phyloP scores from a whole-genome alignment of 2,329 filamentous ascomycete species.

The Arthrobotrys musiformis region DNA sequence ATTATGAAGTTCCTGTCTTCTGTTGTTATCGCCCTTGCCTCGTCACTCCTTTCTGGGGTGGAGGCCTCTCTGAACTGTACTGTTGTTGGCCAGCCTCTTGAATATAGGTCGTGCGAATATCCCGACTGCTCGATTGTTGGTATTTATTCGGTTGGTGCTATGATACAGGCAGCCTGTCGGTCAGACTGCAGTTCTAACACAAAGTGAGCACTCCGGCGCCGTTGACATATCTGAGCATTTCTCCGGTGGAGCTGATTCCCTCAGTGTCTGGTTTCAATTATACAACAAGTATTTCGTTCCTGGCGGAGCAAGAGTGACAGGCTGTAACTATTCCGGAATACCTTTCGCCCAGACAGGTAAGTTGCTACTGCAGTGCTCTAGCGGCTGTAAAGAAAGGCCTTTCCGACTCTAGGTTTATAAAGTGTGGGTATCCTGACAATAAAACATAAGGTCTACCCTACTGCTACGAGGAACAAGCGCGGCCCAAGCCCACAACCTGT shows the following conservation, averaged over 20 bases:
- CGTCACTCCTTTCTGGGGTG: conserved; percentile 16
- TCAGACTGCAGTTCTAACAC: conserved; percentile 51
- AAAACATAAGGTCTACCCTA: conserved; percentile 24
- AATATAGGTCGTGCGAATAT: conserved; percentile 51
- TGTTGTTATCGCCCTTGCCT: conserved; percentile 3
- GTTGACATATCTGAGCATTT: no score
- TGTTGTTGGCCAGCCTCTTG: conserved; percentile 37
- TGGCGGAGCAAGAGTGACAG: conserved; percentile 39
- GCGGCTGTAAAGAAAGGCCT: background rate
- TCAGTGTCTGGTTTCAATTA: conserved; percentile 47
- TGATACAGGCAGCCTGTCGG: conserved; percentile 48
- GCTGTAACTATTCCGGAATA: conserved; percentile 45
- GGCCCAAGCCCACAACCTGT: conserved; percentile 41
- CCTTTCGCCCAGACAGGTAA: conserved; percentile 48
- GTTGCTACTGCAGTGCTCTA: background rate
- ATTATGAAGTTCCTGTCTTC: conserved; percentile 21
- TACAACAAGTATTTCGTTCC: conserved; percentile 45
- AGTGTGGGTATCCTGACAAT: background rate
- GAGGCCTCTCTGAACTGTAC: conserved; percentile 48
- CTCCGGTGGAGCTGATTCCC: no score
- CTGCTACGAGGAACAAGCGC: conserved; percentile 45
- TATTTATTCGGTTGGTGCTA: conserved; percentile 35
- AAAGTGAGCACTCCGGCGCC: conserved; percentile 13
- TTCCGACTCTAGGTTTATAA: background rate
- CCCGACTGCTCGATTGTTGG: conserved; percentile 47